Percentiles rank a stretch among this genome's conserved stretches.
These are phyloP conservation scores for Onygenales sp. DNA, from an alignment of 2,329 filamentous ascomycete genomes.

Conservation along the genomic window DNA sequence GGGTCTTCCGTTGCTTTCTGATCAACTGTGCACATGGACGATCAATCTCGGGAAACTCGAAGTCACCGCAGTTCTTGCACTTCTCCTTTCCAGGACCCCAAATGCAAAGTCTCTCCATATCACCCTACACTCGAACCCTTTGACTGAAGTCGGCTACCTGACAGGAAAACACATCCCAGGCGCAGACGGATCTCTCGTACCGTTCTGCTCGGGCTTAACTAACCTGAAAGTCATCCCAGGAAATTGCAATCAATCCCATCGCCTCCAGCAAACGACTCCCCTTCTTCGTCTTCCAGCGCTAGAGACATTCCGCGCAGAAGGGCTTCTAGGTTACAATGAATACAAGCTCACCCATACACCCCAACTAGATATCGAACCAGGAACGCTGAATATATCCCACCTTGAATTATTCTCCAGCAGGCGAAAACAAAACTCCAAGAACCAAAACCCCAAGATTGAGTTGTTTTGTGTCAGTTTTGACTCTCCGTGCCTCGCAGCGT, in stretches of 20 bases:
- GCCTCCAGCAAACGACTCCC: not conserved
- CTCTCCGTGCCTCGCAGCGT: not conserved
- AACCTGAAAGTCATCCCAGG: not conserved
- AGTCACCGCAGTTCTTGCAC: not conserved
- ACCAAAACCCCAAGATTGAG: not conserved
- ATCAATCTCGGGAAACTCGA: not conserved
- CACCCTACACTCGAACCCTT: not conserved
- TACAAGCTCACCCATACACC: not conserved
- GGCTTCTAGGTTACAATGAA: not conserved
- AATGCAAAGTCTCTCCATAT: not conserved
- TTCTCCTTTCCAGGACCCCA: not conserved
- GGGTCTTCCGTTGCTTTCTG: not conserved
- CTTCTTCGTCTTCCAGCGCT: slow-evolving; percentile 1
- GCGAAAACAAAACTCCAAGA: not conserved
- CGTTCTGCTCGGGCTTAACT: not conserved
- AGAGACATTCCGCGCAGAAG: not conserved
- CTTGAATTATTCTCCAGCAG: not conserved
- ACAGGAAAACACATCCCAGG: not conserved
- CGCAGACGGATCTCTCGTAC: not conserved
- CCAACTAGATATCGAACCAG: not conserved
- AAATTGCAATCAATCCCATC: not conserved
- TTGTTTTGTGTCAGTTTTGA: not conserved
- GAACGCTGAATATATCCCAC: not conserved
- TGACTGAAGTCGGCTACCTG: not conserved
- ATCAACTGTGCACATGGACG: not conserved